Base-by-base conservation (phyloP, 192 early-diverging fungal genomes). In the Paraglomus brasilianum region DNA sequence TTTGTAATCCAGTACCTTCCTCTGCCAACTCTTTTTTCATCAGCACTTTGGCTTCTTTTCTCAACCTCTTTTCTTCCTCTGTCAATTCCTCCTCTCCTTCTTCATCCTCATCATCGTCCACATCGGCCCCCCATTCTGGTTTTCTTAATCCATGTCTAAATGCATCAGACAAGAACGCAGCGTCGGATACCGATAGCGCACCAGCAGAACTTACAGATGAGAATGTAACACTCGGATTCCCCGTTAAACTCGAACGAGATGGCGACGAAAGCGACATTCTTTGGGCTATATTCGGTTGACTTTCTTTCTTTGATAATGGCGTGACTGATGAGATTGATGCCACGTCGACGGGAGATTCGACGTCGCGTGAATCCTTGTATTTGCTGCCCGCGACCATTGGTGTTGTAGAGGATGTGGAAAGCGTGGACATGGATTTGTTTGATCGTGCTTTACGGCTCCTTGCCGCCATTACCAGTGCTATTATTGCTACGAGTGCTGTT, bases 21-120 rank as follows among this genome's bases (percentile, higher is more conserved):
- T 63, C 61, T 11, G 61, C 61, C 39, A 63, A 43, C 47, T 63
- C 61, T 46, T 63, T 63, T 46, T 63, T 63, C 61, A 63, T 63
- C 30, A 63, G 44, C 47, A 44, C 61, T 63, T 63, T 63, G 8
- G 61, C 61, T 47, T 63, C 61, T 63, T 41, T 43, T 43, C 61
- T 43, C 17, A 41, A 21, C 17, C 14, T 14, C 22, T 19, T 41
- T 45, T 63, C 61, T 21, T 63, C 44, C 9, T 47, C n/a, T 24
- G 61, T 46, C 38, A 63, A 46, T 46, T 44, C 13, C 1, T 8
- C 41, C 11, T 45, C 61, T 46, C 3, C n/a, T 1, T 47, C 61
- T 8, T 45, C 43, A 4, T 47, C 61, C 6, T 63, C 43, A 24
- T 63, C 61, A 17, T 47, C 61, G 5, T 63, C 43, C 8, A 46